phyloP scores from a whole-genome alignment of 306 rosid genomes.

The Vicia sativa region DNA sequence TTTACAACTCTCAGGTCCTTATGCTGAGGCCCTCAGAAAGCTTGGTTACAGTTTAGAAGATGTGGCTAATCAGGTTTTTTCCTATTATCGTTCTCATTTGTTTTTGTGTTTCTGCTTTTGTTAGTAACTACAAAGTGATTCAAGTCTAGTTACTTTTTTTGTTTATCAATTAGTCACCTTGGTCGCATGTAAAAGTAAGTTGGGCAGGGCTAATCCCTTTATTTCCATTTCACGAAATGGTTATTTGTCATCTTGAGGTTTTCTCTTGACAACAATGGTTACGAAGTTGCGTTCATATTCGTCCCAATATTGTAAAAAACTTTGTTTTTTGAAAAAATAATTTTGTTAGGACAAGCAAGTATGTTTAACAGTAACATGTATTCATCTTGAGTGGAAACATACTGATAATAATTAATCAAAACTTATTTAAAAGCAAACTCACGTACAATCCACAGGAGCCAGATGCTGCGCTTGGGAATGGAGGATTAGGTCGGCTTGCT shows the following conservation, averaged over 20 bases:
- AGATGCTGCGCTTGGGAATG: conserved; percentile 97
- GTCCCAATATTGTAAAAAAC: background rate
- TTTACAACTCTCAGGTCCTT: conserved; percentile 83
- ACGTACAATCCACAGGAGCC: conserved; percentile 64
- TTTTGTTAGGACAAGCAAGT: conserved; percentile 8
- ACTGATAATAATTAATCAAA: conserved; percentile 15
- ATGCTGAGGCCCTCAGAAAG: conserved; percentile 77
- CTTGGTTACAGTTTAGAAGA: conserved; percentile 81
- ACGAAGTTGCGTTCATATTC: conserved; percentile 25
- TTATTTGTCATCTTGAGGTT: conserved; percentile 11
- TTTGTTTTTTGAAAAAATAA: background rate
- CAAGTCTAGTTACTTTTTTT: background rate
- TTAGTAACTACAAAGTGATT: background rate
- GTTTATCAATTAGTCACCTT: background rate
- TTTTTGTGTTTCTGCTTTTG: conserved; percentile 1
- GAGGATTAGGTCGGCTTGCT: conserved; percentile 96
- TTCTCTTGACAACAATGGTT: conserved; percentile 19
- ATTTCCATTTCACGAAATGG: conserved; percentile 21
- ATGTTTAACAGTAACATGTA: conserved; percentile 22
- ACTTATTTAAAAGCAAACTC: conserved; percentile 23
- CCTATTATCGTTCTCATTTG: background rate
- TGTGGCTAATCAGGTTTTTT: conserved; percentile 74
- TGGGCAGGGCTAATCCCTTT: conserved; percentile 30
- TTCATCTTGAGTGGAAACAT: conserved; percentile 30
- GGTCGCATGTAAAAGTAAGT: conserved; percentile 26